Conservation (phyloP, 345 rosid genomes). For the rapeseed (Brassica napus) region DNA sequence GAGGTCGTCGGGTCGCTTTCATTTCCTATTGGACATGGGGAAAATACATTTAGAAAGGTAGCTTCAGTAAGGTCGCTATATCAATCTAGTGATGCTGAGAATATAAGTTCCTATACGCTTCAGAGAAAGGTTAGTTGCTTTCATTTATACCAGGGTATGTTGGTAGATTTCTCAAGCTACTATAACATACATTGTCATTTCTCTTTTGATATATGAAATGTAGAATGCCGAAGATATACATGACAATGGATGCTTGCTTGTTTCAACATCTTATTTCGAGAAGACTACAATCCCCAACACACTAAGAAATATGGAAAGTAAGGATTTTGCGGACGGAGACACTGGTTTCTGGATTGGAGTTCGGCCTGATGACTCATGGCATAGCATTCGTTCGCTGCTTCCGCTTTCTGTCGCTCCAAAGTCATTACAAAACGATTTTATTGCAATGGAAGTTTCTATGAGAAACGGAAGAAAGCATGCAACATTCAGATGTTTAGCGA, state of each 20-base stretch:
- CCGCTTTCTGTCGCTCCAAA: constrained; percentile 83
- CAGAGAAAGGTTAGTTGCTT: constrained; percentile 65
- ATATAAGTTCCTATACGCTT: constrained; percentile 56
- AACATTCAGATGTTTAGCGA: constrained; percentile 82
- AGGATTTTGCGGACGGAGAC: constrained; percentile 54
- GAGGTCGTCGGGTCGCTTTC: constrained; percentile 93
- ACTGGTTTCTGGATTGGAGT: constrained; percentile 89
- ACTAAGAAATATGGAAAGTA: constrained; percentile 51
- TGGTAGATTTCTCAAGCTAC: constrained; percentile 9
- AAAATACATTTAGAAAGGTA: constrained; percentile 61
- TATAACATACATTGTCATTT: constrained; percentile 18
- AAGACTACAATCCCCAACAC: constrained; percentile 57
- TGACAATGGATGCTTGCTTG: constrained; percentile 64
- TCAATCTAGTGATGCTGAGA: constrained; percentile 57
- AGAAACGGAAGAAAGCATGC: constrained; percentile 95
- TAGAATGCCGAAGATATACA: constrained; percentile 51
- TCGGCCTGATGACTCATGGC: constrained; percentile 65
- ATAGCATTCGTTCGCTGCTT: constrained; percentile 82
- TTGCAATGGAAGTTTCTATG: constrained; percentile 86
- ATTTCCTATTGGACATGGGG: constrained; percentile 76
- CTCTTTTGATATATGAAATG: constrained; percentile 47
- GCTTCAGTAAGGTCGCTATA: constrained; percentile 74
- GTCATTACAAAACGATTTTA: constrained; percentile 54
- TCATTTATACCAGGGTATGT: constrained; percentile 17
- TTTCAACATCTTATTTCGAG: constrained; percentile 80